Evolutionary conservation across 257 asterid species (phyloP).

Genomic region (Catharanthus roseus): DNA sequence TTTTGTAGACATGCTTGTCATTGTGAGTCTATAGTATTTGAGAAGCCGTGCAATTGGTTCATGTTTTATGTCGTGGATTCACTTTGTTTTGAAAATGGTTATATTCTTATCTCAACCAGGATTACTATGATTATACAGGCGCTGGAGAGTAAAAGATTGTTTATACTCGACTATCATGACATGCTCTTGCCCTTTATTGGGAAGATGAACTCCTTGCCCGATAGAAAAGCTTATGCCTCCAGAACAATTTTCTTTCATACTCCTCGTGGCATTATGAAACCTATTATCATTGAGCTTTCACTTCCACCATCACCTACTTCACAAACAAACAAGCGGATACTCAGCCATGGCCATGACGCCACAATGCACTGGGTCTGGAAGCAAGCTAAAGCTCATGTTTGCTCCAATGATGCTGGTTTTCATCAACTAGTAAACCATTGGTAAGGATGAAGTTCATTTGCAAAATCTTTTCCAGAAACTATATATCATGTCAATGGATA

Average conservation of each 20-base stretch:
- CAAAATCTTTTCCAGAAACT: neutral
- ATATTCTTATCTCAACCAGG: neutral
- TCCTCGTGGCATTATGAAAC: slow-evolving; percentile 44
- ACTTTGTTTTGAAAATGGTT: neutral
- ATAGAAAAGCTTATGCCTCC: slow-evolving; percentile 85
- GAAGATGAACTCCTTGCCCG: slow-evolving; percentile 72
- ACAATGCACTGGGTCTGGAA: slow-evolving; percentile 76
- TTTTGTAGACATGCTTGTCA: too few relatives aligned
- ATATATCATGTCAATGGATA: neutral
- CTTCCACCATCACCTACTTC: slow-evolving; percentile 65
- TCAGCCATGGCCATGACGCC: slow-evolving; percentile 66
- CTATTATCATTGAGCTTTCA: slow-evolving; percentile 66
- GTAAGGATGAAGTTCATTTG: slow-evolving; percentile 29
- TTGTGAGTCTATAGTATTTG: too few relatives aligned
- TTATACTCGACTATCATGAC: slow-evolving; percentile 74
- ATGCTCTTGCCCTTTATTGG: slow-evolving; percentile 68
- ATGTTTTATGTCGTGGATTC: too few relatives aligned
- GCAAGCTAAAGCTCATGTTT: slow-evolving; percentile 88
- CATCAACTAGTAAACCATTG: slow-evolving; percentile 94
- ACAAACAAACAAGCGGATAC: slow-evolving; percentile 48
- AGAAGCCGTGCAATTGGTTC: too few relatives aligned
- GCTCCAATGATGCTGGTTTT: slow-evolving; percentile 83
- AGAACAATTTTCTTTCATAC: slow-evolving; percentile 57
- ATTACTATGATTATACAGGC: slow-evolving; percentile 41
- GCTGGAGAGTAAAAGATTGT: slow-evolving; percentile 52